Evolutionary conservation across 768 basidiomycete genomes (phyloP), one percentile per base, ranked within the genome.

Genomic region (Tephrocybe rancida): DNA sequence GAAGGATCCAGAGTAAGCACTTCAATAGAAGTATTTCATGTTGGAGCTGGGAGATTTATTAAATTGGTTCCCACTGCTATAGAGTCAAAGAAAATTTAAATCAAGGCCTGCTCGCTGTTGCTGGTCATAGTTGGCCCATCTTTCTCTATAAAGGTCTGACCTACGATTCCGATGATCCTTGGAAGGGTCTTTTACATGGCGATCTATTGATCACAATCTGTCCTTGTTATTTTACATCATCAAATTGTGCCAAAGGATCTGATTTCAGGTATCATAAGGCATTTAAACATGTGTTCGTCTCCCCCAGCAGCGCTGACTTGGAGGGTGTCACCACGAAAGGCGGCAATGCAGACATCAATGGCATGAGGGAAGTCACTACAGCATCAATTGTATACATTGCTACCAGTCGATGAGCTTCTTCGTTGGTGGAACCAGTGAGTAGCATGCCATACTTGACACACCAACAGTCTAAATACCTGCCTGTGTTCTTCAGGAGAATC

Each of bases 141-240:
- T 61, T 67, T 27, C n/a, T 66, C 14, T 67, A 67, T 38, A 11
- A 42, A 1, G 46, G 55, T 18, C 52, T 55, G 27, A 34, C 16
- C 7, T 69, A 61, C 30, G 51, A 67, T 30, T 30, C 48, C 1
- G 51, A 65, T 22, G 58, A 69, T 32, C 62, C 62, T 0, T 67
- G 64, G 67, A 57, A 64, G 1, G 61, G 67, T n/a, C 54, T 68
- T 2, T 41, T 67, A 22, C 37, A 54, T 21, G 56, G 64, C 26
- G 5, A 50, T 2, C 37, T 67, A 13, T 47, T 68, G 2, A 58
- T 67, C 7, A 59, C 30, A 39, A 62, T 65, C 35, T 24, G 58
- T 16, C 35, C 14, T 21, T 22, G 18, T 45, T 29, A 25, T 24
- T 3, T 26, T 19, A 13, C 2, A 32, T n/a, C 16, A 42, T 10